Conservation (phyloP, 1,139 yeast species). For the Scheffersomyces stambukii region DNA sequence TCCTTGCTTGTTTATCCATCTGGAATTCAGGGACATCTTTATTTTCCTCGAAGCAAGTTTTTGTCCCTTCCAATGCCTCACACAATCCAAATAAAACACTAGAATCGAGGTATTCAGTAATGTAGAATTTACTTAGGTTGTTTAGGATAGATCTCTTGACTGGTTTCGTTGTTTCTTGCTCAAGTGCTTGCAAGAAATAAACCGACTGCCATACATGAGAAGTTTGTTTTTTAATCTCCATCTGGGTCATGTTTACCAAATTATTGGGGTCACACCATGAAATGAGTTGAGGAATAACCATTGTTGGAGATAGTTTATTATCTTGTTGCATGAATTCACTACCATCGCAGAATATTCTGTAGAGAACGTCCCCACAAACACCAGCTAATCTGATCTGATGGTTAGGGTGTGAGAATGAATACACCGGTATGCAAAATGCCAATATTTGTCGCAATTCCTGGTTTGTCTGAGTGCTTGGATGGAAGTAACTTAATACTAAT, state of each 20-base stretch:
- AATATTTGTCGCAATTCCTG: constrained; percentile 74
- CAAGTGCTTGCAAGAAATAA: constrained; percentile 50
- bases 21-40: constrained; percentile 25
- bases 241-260: constrained; percentile 50
- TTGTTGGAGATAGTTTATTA: constrained; percentile 39
- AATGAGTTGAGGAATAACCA: constrained; percentile 69
- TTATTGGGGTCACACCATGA: constrained; percentile 86
- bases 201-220: constrained; percentile 58
- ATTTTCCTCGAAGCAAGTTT: constrained; percentile 20
- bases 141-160: constrained; percentile 55
- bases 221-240: constrained; percentile 35
- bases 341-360: constrained; percentile 46
- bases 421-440: constrained; percentile 87
- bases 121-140: constrained; percentile 46
- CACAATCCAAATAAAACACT: constrained; percentile 29
- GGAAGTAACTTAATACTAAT: constrained; percentile 69
- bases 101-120: constrained; percentile 27
- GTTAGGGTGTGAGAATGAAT: constrained; percentile 69
- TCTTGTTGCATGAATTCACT: constrained; percentile 26
- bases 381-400: constrained; percentile 70
- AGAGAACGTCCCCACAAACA: constrained; percentile 64
- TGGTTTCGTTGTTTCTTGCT: constrained; percentile 48
- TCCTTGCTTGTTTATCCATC: constrained; percentile 43
- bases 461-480: constrained; percentile 59
- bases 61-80: constrained; percentile 33